Base-by-base conservation (phyloP, 164 flowering plant genomes). In the Vitis riparia region DNA sequence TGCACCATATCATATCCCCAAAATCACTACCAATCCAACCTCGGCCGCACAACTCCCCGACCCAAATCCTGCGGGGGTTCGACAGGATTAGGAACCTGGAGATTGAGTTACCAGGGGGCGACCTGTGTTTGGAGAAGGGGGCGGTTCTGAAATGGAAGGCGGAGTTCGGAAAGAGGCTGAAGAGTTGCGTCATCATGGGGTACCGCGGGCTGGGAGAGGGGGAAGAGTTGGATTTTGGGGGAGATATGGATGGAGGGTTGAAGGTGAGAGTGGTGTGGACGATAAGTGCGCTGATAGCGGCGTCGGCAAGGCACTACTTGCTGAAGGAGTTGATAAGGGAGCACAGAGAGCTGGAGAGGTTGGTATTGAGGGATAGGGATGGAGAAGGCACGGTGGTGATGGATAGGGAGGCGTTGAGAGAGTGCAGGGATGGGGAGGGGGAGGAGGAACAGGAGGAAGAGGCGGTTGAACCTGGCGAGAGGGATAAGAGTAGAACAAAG, bases 241-340 rank as follows among this genome's bases (percentile, higher is more conserved):
- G 66, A 23, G 68, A 67, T 50, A 56, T 37, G 16, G 51, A 32
- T 12, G 72, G 79, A n/a, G 86, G 79, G 30, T 17, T 84, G 81
- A 84, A 82, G 75, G 63, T 52, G 77, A 61, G 89, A n/a, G 86
- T 87, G 63, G 77, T 82, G 51, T 85, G 89, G 89, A 83, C 87
- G 59, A 79, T 87, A 19, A 80, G 83, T 69, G 79, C 84, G 4
- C 63, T 85, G 64, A 83, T 86, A 0, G 86, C 88, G 19, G 90
- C 90, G 3, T 83, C 89, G 9, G 80, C 86, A 14, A 74, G 89
- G 73, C 87, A 85, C 73, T 78, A 74, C 52, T 51, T 82, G 79
- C 53, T 84, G 59, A 62, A 56, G 51, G 83, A 85, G 11, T 80
- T 83, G 63, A 73, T 80, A 27, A 69, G 17, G 44, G 82, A 80